Conservation (phyloP, 2,329 filamentous ascomycete genomes). For the Fulvia fulva region DNA sequence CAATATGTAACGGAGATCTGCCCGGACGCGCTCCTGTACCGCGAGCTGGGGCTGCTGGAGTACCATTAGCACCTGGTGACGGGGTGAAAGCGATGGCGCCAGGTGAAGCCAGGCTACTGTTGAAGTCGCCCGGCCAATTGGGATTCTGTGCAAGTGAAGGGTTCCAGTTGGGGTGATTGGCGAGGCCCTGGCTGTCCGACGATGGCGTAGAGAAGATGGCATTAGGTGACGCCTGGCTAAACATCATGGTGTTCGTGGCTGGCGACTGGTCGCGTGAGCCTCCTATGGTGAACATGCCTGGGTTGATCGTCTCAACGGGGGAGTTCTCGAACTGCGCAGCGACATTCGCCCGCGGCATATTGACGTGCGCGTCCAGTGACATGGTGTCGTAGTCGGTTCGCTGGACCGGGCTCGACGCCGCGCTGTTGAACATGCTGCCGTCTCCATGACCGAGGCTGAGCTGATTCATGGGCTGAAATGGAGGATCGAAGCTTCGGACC, state of each 20-base stretch:
- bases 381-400: slow-evolving; percentile 29
- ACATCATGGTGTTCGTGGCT: slow-evolving; percentile 26
- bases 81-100: slow-evolving; percentile 33
- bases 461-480: slow-evolving; percentile 31
- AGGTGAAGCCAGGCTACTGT: slow-evolving; percentile 31
- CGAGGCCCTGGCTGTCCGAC: slow-evolving; percentile 35
- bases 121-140: slow-evolving; percentile 32
- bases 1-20: slow-evolving; percentile 34
- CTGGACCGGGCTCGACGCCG: slow-evolving; percentile 52
- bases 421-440: slow-evolving; percentile 54
- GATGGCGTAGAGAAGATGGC: slow-evolving; percentile 37
- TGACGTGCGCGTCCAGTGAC: slow-evolving; percentile 26
- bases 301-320: slow-evolving; percentile 34
- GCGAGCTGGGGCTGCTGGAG: slow-evolving; percentile 18
- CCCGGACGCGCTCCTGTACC: slow-evolving; percentile 19
- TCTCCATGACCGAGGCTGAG: slow-evolving; percentile 29
- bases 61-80: slow-evolving; percentile 32
- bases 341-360: slow-evolving; percentile 19
- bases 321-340: slow-evolving; percentile 27
- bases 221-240: slow-evolving; percentile 31
- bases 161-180: slow-evolving; percentile 27
- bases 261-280: slow-evolving; percentile 32
- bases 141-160: slow-evolving; percentile 29
- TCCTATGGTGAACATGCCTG: slow-evolving; percentile 31
- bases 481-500: slow-evolving; percentile 28